phyloP scores from a whole-genome alignment of 2,329 filamentous ascomycete species.

The Ceratocystis cacaofunesta region DNA sequence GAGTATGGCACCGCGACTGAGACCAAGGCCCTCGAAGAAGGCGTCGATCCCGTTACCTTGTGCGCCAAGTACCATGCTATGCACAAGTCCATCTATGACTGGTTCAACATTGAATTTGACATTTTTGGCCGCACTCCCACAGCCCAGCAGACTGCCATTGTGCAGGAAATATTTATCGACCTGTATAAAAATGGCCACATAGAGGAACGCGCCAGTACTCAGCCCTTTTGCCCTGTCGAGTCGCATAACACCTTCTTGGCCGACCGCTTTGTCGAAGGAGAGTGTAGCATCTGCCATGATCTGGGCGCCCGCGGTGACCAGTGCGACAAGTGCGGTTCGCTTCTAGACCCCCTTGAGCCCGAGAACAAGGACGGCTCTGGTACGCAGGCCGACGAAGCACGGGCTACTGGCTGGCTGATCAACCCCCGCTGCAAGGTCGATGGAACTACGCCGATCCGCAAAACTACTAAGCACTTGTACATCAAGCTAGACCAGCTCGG shows the following conservation, averaged over 20 bases:
- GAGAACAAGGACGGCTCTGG: conserved; percentile 24
- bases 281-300: conserved; percentile 59
- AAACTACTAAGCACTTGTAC: conserved; percentile 81
- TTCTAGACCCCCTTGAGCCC: conserved; percentile 54
- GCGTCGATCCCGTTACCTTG: conserved; percentile 64
- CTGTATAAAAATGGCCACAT: conserved; percentile 81
- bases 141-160: conserved; percentile 75
- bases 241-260: conserved; percentile 62
- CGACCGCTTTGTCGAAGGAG: conserved; percentile 74
- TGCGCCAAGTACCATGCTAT: conserved; percentile 87
- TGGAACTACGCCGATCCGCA: conserved; percentile 60
- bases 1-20: conserved; percentile 95
- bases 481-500: conserved; percentile 76
- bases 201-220: conserved; percentile 71
- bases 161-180: conserved; percentile 77
- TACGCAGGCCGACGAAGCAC: conserved; percentile 22
- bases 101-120: conserved; percentile 92
- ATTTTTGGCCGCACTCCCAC: conserved; percentile 91
- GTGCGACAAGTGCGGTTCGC: conserved; percentile 58
- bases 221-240: conserved; percentile 65
- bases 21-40: conserved; percentile 84
- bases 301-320: conserved; percentile 58
- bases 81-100: conserved; percentile 83
- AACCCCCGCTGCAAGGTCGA: conserved; percentile 89
- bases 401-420: conserved; percentile 42